Conservation (phyloP, 441 rosid genomes). For the Macaranga tanarius region DNA sequence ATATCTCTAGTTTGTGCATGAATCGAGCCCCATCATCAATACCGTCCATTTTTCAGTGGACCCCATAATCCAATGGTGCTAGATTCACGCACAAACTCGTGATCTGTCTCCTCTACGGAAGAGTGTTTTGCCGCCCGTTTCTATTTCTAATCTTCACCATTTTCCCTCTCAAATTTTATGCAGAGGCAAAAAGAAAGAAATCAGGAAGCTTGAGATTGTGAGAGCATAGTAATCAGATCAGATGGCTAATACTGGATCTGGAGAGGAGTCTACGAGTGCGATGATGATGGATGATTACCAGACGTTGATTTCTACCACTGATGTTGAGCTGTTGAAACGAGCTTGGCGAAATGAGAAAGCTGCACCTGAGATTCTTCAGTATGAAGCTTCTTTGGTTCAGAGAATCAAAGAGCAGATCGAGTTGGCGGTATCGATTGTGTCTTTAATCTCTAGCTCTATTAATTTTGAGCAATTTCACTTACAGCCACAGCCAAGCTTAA, state of each 20-base stretch:
- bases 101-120: constrained; percentile 20
- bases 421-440: constrained; percentile 37
- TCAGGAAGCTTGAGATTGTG: neutral
- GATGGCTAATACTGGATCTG: constrained; percentile 34
- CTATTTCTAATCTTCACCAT: neutral
- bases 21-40: constrained; percentile 28
- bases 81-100: constrained; percentile 44
- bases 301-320: constrained; percentile 53
- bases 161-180: constrained; percentile 23
- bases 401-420: constrained; percentile 64
- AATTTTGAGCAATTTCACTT: no score
- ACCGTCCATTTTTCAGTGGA: constrained; percentile 12
- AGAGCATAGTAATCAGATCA: constrained; percentile 11
- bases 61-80: constrained; percentile 13
- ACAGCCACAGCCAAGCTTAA: no score
- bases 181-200: neutral
- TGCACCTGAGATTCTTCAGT: constrained; percentile 66
- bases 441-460: constrained; percentile 14
- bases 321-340: constrained; percentile 51
- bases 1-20: constrained; percentile 28
- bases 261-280: constrained; percentile 27
- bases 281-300: constrained; percentile 42
- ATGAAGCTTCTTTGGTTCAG: constrained; percentile 44
- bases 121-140: constrained; percentile 30
- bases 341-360: constrained; percentile 78